These are phyloP conservation scores for Aeschynomene evenia DNA, from an alignment of 306 rosid species.

Conservation along the genomic window DNA sequence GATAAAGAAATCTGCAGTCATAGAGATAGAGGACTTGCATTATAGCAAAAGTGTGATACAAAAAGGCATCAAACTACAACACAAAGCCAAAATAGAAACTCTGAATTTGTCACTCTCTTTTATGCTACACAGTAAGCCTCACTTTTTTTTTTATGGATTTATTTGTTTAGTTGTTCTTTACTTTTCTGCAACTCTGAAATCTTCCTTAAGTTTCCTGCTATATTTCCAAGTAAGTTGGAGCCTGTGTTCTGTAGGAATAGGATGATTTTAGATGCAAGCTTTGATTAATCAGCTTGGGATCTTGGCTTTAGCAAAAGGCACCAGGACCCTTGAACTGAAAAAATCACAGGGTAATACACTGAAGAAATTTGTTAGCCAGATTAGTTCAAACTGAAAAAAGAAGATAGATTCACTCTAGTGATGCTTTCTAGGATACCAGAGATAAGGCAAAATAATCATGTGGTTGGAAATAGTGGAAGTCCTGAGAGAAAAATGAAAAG, in stretches of 20 bases:
- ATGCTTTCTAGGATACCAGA: background rate
- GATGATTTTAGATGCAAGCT: conserved; percentile 2
- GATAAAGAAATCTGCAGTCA: background rate
- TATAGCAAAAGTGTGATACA: background rate
- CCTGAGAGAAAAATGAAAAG: background rate
- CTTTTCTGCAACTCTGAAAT: background rate
- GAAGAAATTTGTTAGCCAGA: conserved; percentile 3
- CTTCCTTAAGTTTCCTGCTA: background rate
- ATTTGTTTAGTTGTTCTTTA: background rate
- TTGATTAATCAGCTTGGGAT: background rate
- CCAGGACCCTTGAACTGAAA: conserved; percentile 5
- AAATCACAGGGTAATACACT: background rate
- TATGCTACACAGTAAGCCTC: background rate
- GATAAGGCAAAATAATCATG: background rate
- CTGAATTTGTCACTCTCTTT: background rate
- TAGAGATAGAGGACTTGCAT: background rate
- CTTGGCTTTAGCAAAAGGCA: background rate
- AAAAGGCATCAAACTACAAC: background rate
- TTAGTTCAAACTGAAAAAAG: background rate
- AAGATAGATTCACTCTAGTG: background rate
- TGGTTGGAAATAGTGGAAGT: background rate
- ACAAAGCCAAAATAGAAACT: background rate
- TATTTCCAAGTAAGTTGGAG: background rate
- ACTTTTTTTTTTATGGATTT: background rate
- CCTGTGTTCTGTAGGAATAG: background rate